Evolutionary conservation across 2,329 filamentous ascomycete species (phyloP), one percentile per base, ranked within the genome.

Genomic region (Macrophomina pseudophaseolina): DNA sequence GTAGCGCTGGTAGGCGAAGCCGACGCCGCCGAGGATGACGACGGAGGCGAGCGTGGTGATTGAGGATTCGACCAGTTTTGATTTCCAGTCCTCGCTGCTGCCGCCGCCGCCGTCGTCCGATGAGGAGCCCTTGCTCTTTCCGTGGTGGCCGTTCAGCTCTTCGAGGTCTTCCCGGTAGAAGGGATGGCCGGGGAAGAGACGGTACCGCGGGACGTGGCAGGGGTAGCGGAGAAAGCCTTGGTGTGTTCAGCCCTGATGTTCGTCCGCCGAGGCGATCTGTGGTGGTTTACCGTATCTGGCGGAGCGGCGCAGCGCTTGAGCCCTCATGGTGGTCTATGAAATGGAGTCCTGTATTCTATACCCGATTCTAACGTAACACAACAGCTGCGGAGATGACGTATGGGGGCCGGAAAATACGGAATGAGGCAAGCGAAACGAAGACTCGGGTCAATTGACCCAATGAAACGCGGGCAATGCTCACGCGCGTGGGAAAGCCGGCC

Each of bases 1-100:
- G 69, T 75, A 74, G 0, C 72, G 32, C 60, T 72, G 75, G 66
- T 77, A 78, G 14, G 72, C 74, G 53, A 76, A 78, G 42, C 75
- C 75, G 11, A 74, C 74, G 4, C 76, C 71, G 12, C 73, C 74
- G 2, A 78, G 70, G 30, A 74, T 74, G 7, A 75, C 70, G 11
- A 78, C 69, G 23, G 75, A 78, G 51, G 76, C 75, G 8, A 76
- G 69, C 11, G 75, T 75, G 44, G 77, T 73, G 33, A 74, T 75
- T 69, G 74, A 75, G 56, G 75, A 75, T 66, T 77, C 74, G n/a
- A 76, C 69, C 4, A 77, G n/a, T 44, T 62, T 62, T 30, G 42
- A 38, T 38, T 49, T 49, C 58, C 58, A 62, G 44, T 62, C 58
- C 30, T 30, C 42, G 44, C 30, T 23, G 23, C 23, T 3, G 30